These are phyloP conservation scores for Endocalyx cinctus DNA, from an alignment of 2,329 filamentous ascomycete genomes.

Conservation along the genomic window DNA sequence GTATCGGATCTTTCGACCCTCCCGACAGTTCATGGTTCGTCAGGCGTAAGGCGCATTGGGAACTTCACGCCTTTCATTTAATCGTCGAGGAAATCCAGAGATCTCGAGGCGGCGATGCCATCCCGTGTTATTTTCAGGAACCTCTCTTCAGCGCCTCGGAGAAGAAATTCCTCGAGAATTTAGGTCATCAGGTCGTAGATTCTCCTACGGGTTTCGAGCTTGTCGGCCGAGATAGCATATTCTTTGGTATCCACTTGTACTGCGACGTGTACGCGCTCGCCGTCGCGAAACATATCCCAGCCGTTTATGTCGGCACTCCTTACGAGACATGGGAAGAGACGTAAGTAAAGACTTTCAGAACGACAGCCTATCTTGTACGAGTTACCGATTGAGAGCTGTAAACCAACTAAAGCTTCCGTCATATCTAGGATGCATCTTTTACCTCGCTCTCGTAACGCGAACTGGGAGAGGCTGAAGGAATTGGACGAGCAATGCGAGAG, in stretches of 20 bases:
- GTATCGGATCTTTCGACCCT: conserved; percentile 51
- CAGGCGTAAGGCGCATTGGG: conserved; percentile 43
- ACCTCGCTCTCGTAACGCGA: conserved; percentile 1
- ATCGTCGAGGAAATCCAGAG: conserved; percentile 32
- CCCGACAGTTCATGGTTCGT: conserved; percentile 40
- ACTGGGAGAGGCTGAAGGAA: conserved; percentile 28
- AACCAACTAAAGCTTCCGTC: no score
- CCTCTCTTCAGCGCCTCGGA: conserved; percentile 47
- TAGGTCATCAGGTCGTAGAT: conserved; percentile 49
- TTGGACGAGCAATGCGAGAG: conserved; percentile 28
- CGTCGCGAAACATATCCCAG: conserved; percentile 41
- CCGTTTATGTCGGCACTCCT: conserved; percentile 54
- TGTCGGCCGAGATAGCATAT: conserved; percentile 44
- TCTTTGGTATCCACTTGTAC: conserved; percentile 62
- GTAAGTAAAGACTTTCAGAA: no score
- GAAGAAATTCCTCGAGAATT: conserved; percentile 45
- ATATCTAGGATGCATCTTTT: no score
- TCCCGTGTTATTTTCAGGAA: conserved; percentile 50
- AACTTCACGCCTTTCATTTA: conserved; percentile 48
- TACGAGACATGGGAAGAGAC: conserved; percentile 48
- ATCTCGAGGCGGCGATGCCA: no score
- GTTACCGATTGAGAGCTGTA: no score
- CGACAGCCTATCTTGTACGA: no score
- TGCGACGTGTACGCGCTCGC: conserved; percentile 47
- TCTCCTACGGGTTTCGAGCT: conserved; percentile 49